These are phyloP conservation scores for Eucalyptus decipiens DNA, from an alignment of 345 rosid species.

Conservation along the genomic window DNA sequence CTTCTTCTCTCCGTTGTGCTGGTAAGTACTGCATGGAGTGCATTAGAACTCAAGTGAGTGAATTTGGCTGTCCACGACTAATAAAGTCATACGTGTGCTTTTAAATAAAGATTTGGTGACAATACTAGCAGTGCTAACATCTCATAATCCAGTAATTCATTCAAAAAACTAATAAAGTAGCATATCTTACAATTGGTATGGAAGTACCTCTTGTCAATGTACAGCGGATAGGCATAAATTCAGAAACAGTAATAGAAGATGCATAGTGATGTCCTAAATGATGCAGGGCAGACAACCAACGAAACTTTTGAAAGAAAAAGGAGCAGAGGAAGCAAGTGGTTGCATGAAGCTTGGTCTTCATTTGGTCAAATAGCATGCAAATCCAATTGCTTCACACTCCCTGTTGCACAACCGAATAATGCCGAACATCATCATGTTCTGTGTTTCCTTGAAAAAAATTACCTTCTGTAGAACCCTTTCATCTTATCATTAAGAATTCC, in stretches of 20 bases:
- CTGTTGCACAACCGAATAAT: not conserved
- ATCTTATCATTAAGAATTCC: slow-evolving; percentile 69
- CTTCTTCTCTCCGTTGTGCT: slow-evolving; percentile 77
- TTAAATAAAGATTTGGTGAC: not conserved
- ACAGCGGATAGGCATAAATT: not conserved
- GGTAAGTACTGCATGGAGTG: slow-evolving; percentile 37
- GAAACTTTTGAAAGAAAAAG: not conserved
- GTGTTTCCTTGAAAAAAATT: not conserved
- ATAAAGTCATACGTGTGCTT: not conserved
- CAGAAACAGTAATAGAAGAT: not conserved
- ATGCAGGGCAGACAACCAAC: not conserved
- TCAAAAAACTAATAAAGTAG: not conserved
- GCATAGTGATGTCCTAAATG: not conserved
- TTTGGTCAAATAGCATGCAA: not conserved
- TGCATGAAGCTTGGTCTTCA: not conserved
- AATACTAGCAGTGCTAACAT: not conserved
- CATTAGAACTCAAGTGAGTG: not conserved
- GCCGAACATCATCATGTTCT: not conserved
- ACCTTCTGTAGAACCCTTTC: slow-evolving; percentile 96
- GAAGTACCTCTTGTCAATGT: not conserved
- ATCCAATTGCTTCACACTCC: not conserved
- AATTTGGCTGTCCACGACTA: not conserved
- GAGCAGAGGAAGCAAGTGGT: not conserved
- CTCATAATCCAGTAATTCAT: not conserved
- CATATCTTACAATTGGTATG: not conserved